Conservation (phyloP, 257 asterid genomes). For the Nemophila menziesii region DNA sequence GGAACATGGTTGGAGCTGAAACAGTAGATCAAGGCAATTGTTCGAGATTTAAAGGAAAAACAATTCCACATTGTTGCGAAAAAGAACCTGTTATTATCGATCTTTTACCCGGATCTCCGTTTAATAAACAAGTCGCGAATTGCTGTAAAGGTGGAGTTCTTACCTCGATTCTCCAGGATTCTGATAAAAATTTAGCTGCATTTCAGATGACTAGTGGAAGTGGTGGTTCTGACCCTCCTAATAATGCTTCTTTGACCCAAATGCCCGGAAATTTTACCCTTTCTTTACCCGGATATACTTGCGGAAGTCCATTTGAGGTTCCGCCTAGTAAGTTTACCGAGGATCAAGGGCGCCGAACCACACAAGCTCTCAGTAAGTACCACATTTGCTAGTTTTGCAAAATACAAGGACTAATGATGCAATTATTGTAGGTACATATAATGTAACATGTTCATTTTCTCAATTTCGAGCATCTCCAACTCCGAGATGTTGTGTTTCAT, state of each 20-base stretch:
- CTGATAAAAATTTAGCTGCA: constrained; percentile 20
- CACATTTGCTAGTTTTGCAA: neutral
- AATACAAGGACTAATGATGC: neutral
- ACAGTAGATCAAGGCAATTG: constrained; percentile 72
- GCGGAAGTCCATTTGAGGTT: constrained; percentile 41
- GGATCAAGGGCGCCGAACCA: constrained; percentile 57
- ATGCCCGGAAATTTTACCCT: constrained; percentile 42
- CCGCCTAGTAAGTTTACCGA: constrained; percentile 41
- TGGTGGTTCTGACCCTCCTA: neutral
- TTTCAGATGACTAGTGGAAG: constrained; percentile 46
- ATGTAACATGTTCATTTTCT: constrained; percentile 61
- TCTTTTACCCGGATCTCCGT: constrained; percentile 54
- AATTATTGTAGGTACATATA: constrained; percentile 50
- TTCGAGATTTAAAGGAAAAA: constrained; percentile 31
- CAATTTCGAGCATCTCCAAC: constrained; percentile 50
- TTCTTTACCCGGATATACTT: constrained; percentile 64
- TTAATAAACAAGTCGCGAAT: constrained; percentile 37
- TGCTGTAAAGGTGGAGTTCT: constrained; percentile 70
- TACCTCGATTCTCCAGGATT: constrained; percentile 51
- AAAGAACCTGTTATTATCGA: constrained; percentile 52
- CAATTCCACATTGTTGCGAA: constrained; percentile 58
- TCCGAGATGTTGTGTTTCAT: constrained; percentile 66
- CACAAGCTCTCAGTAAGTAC: constrained; percentile 56
- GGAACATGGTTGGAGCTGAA: constrained; percentile 60
- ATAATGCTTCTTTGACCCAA: neutral